Base-by-base conservation (phyloP, 305 asterid genomes). In the Fraxinus greggii region DNA sequence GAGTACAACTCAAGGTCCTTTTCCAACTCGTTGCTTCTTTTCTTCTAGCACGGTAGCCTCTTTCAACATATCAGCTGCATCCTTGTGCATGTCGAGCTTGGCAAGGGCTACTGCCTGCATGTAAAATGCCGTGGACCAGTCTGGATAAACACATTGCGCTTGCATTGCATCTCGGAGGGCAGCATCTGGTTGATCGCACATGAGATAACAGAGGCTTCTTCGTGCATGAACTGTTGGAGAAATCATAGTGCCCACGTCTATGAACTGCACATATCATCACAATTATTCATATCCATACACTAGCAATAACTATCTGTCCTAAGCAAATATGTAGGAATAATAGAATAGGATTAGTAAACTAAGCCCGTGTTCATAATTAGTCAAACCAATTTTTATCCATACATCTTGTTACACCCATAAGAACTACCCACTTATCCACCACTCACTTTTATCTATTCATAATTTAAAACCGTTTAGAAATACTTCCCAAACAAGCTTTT, bases 141-240 rank as follows among this genome's bases (percentile, higher is more conserved):
- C 97, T 4, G 97, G 93, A 75, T 88, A 86, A 51, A 95, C 93
- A 42, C 95, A 92, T 83, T 95, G 98, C 36, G 98, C 96, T 88
- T 95, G 98, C 98, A 93, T 95, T 59, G 99, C 98, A 74, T 95
- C 99, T 36, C 97, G 87, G 7, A 95, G 97, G 33, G 97, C 98
- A 15, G 97, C 97, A 78, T 92, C 97, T 2, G 98, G 93, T 80
- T 95, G 99, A 83, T 93, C 99, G 6, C 94, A 90, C 98, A 95
- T 91, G 13, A 95, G 92, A 82, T 93, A 87, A 82, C 97, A 86
- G 15, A 93, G 97, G 86, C 99, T 95, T 75, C 99, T 82, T 10
- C 98, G 87, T 12, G 97, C 97, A 86, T 90, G 94, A 42, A 93
- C 97, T 13, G 97, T 94, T 21, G 97, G 97, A 4, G 97, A 93